Conservation (phyloP, 2,329 filamentous ascomycete genomes). For the Ophiostoma piceae region DNA sequence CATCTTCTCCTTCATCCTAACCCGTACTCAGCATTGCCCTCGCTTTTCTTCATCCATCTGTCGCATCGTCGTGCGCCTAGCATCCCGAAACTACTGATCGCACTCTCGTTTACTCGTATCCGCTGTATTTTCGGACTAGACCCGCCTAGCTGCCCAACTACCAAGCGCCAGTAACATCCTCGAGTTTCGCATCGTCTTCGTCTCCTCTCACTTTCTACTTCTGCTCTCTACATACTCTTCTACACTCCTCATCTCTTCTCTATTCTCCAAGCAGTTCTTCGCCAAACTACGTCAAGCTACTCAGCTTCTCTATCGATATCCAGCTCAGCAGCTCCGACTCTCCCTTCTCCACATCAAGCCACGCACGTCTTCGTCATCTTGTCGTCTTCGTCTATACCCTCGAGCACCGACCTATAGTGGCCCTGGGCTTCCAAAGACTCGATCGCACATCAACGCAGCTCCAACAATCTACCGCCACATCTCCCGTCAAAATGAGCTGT, state of each 20-base stretch:
- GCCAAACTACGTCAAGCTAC: background rate
- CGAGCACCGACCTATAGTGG: background rate
- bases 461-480: background rate
- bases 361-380: background rate
- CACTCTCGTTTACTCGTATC: slow-evolving; percentile 7
- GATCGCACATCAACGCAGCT: background rate
- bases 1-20: background rate
- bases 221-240: background rate
- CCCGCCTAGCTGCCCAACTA: slow-evolving; percentile 9
- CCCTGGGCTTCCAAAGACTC: background rate
- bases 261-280: background rate
- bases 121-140: slow-evolving; percentile 5
- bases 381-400: background rate
- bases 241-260: background rate
- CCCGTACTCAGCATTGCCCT: background rate
- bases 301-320: background rate
- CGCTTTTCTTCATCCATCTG: background rate
- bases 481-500: slow-evolving; percentile 25
- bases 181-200: background rate
- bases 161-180: slow-evolving; percentile 1
- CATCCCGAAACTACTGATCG: background rate
- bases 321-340: background rate
- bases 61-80: background rate
- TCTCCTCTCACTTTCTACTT: background rate
- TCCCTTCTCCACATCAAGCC: background rate